Percentiles rank a stretch among this genome's conserved stretches.
Evolutionary conservation across 176 grass and related monocot genomes (phyloP).

Genomic region (Cocos nucifera): DNA sequence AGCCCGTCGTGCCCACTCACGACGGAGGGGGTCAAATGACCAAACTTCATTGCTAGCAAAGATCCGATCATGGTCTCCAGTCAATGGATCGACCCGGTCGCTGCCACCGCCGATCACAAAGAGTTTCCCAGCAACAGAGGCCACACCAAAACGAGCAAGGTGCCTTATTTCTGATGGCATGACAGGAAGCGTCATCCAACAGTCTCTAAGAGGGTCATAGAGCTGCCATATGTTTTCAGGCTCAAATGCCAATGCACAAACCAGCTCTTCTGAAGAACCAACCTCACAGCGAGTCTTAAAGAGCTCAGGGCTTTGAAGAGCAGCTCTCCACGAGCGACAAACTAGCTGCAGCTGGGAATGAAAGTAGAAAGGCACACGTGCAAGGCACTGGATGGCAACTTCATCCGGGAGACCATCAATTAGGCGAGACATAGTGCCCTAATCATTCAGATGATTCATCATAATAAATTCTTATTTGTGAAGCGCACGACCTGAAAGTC

Average conservation of each 20-base stretch:
- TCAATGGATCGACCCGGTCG: conserved; percentile 88
- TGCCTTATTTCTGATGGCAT: conserved; percentile 91
- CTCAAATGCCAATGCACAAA: conserved; percentile 86
- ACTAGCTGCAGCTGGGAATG: conserved; percentile 72
- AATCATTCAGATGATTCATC: not conserved
- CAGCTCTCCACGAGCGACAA: conserved; percentile 62
- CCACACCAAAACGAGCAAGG: conserved; percentile 79
- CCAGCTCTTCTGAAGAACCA: conserved; percentile 51
- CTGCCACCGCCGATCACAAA: conserved; percentile 94
- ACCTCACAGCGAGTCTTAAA: conserved; percentile 48
- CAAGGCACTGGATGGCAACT: conserved; percentile 81
- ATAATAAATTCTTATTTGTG: too few species aligned
- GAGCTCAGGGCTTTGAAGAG: conserved; percentile 50
- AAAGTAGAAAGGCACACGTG: conserved; percentile 74
- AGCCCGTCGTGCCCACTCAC: conserved; percentile 46
- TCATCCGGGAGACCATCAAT: conserved; percentile 90
- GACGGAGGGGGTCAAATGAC: conserved; percentile 72
- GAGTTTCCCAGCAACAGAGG: conserved; percentile 71
- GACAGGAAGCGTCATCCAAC: conserved; percentile 86
- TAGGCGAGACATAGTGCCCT: conserved; percentile 36
- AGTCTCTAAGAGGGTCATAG: conserved; percentile 76
- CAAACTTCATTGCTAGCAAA: conserved; percentile 99
- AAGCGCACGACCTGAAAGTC: too few species aligned
- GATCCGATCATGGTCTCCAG: conserved; percentile 78
- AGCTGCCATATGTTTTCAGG: conserved; percentile 97